Evolutionary conservation across 106 monocot species (phyloP), one percentile per base, ranked within the genome.

Genomic region (Ottelia alismoides): DNA sequence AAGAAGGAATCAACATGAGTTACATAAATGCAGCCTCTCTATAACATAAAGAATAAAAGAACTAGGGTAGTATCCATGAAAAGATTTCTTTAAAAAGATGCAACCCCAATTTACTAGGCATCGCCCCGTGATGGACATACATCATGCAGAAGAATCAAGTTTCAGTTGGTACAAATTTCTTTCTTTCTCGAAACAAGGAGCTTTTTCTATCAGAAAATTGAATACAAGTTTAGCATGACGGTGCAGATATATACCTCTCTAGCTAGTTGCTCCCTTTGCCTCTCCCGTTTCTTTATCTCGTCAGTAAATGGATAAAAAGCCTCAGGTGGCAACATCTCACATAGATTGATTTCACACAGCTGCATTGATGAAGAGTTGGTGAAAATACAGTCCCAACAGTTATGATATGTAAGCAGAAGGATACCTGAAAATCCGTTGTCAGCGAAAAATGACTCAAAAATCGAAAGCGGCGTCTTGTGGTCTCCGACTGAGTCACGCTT

Each of bases 381-480:
- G 47, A 47, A 11, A 28, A 16, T 14, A 1, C 27, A 23, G 7
- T 24, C 27, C 20, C 2, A 14, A 47, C 40, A 43, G 16, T 16
- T 16, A 43, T 7, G 6, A 43, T 43, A 43, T 16, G 16, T 7
- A 6, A 43, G 16, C 10, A n/a, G n/a, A n/a, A n/a, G n/a, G n/a
- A 43, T 43, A 85, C 96, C 85, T 96, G 96, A 27, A 96, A 89
- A 27, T 76, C 65, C 26, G 96, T 89, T 47, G 89, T 96, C 63
- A 96, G 78, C 22, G 96, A 82, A 55, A 96, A 84, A 58, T 96
- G 96, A 59, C 82, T 96, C 53, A 96, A 60, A 28, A 66, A 96
- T 48, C 89, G 89, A 65, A 82, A 89, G n/a, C 96, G 85, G 58
- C 65, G 85, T 55, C 96, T 81, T 61, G 69, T 76, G 30, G 74